Evolutionary conservation across 1,284 basidiomycete genomes (phyloP), one percentile per base, ranked within the genome.

Genomic region (Filobasidium uniguttulatum): DNA sequence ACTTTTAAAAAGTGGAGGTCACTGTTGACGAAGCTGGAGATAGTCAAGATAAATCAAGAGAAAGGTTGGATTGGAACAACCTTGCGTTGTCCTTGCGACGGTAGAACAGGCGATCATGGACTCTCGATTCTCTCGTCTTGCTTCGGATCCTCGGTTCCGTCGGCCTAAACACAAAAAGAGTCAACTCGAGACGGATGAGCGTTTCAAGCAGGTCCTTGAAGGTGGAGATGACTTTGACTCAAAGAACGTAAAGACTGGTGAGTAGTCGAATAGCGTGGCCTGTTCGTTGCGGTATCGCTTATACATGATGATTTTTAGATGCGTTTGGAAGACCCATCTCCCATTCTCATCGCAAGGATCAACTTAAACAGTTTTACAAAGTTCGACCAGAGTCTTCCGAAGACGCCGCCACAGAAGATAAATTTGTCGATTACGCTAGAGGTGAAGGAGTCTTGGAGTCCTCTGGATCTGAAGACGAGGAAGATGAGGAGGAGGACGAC

Each of bases 81-180:
- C n/a, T n/a, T n/a, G n/a, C n/a, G n/a, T 33, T n/a, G n/a, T n/a
- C 31, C 9, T n/a, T 33, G n/a, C 9, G 31, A 33, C n/a, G 31
- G n/a, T n/a, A n/a, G n/a, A n/a, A n/a, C n/a, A n/a, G n/a, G n/a
- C n/a, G 36, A 38, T 19, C 9, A 38, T 31, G 31, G 89, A 93
- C 68, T 73, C 82, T 30, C 79, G 93, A 30, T 97, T 98, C 67
- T 78, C 85, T 28, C 76, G 85, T 51, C 74, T 97, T 47, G 83
- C 81, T 65, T 82, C 85, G 26, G 93, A 98, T 68, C 93, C 93
- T 48, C 81, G 93, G 50, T 98, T 98, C 72, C 75, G 91, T 31
- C 77, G 78, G 20, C 83, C 85, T 0, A 85, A 81, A 62, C 84
- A 82, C 65, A 80, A 83, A 44, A 74, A 80, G 48, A 73, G 80